Percentiles rank a stretch among this genome's conserved stretches.
phyloP scores from a whole-genome alignment of 345 rosid genomes.

The Melaleuca quinquenervia region DNA sequence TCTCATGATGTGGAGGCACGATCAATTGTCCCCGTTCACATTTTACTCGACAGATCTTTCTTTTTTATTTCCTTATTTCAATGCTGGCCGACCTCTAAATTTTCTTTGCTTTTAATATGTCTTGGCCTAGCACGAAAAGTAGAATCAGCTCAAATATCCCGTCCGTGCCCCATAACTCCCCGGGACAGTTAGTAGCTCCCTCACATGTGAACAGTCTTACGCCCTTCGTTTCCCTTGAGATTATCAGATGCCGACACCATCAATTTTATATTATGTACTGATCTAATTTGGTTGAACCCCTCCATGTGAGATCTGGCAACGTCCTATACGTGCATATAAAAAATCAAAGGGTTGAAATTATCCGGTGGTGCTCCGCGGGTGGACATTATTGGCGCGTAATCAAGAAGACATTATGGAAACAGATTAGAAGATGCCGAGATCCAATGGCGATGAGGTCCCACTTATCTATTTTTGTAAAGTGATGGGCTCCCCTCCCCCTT shows the following conservation, averaged over 20 bases:
- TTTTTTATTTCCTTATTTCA: background rate
- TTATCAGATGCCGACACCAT: background rate
- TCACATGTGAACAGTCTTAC: background rate
- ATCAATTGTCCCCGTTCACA: background rate
- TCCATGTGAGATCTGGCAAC: background rate
- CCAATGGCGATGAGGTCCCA: background rate
- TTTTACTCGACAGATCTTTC: background rate
- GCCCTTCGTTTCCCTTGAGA: background rate
- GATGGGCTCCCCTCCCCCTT: background rate
- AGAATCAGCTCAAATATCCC: background rate
- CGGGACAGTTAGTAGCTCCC: background rate
- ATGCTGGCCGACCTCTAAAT: background rate
- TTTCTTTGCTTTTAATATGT: background rate
- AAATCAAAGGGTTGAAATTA: background rate
- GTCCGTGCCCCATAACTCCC: background rate
- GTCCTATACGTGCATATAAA: background rate
- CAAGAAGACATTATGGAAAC: background rate
- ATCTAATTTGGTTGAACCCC: background rate
- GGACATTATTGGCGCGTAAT: background rate
- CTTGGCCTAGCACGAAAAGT: background rate
- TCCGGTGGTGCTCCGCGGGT: background rate
- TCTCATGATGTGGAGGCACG: background rate
- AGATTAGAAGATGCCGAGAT: background rate
- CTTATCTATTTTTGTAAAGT: background rate
- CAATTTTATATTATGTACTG: background rate